phyloP scores from a whole-genome alignment of 352 stramenopile genomes.

The Pythium dissimile region DNA sequence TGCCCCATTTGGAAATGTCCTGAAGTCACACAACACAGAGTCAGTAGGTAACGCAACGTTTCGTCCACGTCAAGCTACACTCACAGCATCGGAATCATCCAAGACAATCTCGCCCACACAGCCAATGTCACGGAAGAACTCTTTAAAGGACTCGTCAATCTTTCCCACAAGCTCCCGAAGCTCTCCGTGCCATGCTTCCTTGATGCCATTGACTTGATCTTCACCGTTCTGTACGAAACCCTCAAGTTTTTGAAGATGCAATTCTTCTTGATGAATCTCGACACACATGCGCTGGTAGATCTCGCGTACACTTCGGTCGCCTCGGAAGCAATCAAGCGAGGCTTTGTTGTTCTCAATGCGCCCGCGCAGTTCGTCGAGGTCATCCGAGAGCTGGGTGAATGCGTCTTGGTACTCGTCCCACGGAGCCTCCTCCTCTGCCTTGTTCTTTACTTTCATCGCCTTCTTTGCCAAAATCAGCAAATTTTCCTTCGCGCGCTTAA shows the following conservation, averaged over 20 bases:
- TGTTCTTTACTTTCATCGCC: conserved; percentile 62
- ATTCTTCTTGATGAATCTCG: conserved; percentile 73
- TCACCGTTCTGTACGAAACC: conserved; percentile 56
- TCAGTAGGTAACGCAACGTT: neutral
- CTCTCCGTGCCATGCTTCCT: conserved; percentile 65
- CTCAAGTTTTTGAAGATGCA: conserved; percentile 51
- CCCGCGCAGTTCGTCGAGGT: conserved; percentile 71
- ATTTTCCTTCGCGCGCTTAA: conserved; percentile 62
- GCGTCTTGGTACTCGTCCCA: conserved; percentile 60
- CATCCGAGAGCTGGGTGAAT: conserved; percentile 63
- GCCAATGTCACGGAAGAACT: conserved; percentile 85
- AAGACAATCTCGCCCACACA: conserved; percentile 83
- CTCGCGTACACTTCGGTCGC: conserved; percentile 68
- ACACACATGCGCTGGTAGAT: conserved; percentile 60
- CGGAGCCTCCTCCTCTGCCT: conserved; percentile 63
- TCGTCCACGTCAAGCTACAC: neutral
- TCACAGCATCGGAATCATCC: conserved; percentile 65
- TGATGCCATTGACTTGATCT: conserved; percentile 70
- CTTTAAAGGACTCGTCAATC: conserved; percentile 79
- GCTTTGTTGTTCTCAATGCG: conserved; percentile 86
- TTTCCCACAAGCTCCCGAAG: conserved; percentile 70
- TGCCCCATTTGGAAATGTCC: conserved; percentile 87
- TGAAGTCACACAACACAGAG: conserved; percentile 19
- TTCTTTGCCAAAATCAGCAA: conserved; percentile 53
- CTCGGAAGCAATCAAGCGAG: conserved; percentile 75